phyloP scores from a whole-genome alignment of 2,329 filamentous ascomycete species.

The Ceratocystis diversiconidia region DNA sequence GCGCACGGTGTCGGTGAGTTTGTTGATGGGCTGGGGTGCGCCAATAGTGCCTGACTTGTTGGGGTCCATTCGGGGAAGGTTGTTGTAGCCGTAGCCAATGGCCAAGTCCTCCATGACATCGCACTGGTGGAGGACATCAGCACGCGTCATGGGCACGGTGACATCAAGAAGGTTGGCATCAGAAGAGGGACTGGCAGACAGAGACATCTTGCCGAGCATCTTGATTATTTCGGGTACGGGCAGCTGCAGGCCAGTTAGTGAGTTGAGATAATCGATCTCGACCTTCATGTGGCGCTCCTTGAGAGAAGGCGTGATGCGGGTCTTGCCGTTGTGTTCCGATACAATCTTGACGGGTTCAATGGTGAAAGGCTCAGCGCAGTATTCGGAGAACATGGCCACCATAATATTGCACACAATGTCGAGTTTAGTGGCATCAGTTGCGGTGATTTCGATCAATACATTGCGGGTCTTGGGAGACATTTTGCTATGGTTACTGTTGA shows the following conservation, averaged over 20 bases:
- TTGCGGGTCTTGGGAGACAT: conserved; percentile 85
- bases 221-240: conserved; percentile 61
- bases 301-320: conserved; percentile 67
- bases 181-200: conserved; percentile 58
- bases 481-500: conserved; percentile 95
- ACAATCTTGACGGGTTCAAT: conserved; percentile 87
- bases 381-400: conserved; percentile 91
- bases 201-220: conserved; percentile 78
- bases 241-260: conserved; percentile 71
- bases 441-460: conserved; percentile 93
- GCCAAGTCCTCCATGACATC: conserved; percentile 98
- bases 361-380: conserved; percentile 77
- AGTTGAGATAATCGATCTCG: conserved; percentile 86
- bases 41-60: conserved; percentile 77
- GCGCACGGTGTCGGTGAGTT: conserved; percentile 81
- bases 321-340: conserved; percentile 78
- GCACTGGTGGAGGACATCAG: conserved; percentile 89
- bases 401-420: conserved; percentile 93
- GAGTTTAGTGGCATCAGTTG: conserved; percentile 88
- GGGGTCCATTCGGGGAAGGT: conserved; percentile 72
- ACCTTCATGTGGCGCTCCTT: conserved; percentile 63
- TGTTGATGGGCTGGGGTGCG: conserved; percentile 80
- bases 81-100: conserved; percentile 96
- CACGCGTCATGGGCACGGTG: conserved; percentile 72
- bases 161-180: conserved; percentile 56